Percentiles rank a stretch among this genome's conserved stretches.
Conservation (phyloP, 345 rosid species). For the Bruguiera parviflora region DNA sequence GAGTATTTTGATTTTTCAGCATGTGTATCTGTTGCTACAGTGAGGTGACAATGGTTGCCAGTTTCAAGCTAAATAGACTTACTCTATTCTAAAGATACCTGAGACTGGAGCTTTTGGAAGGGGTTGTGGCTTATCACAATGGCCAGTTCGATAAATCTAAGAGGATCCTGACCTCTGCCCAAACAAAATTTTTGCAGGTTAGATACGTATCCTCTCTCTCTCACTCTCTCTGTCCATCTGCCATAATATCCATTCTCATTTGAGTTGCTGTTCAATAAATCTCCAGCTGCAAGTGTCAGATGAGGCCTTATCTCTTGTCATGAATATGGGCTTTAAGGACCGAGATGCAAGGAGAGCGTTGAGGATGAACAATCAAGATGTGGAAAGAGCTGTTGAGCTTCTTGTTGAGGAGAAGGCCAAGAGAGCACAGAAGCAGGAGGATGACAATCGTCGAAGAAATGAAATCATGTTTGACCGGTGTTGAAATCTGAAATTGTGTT, state of each 20-base stretch:
- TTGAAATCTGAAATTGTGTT: background rate
- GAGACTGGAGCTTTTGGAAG: constrained; percentile 90
- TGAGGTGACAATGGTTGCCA: constrained; percentile 4
- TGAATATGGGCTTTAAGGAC: constrained; percentile 84
- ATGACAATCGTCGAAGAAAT: constrained; percentile 44
- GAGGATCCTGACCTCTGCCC: constrained; percentile 66
- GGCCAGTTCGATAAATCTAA: constrained; percentile 62
- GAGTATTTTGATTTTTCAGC: constrained; percentile 25
- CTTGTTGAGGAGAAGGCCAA: constrained; percentile 69
- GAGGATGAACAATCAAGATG: constrained; percentile 73
- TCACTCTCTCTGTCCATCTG: background rate
- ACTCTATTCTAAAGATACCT: constrained; percentile 48
- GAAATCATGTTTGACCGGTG: constrained; percentile 46
- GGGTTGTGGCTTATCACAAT: constrained; percentile 85
- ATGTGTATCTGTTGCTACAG: background rate
- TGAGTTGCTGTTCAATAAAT: too few species aligned
- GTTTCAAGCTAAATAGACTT: constrained; percentile 9
- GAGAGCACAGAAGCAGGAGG: constrained; percentile 48
- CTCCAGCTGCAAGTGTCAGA: constrained; percentile 78
- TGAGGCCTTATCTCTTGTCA: constrained; percentile 66
- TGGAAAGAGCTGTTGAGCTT: constrained; percentile 69
- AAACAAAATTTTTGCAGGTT: constrained; percentile 69
- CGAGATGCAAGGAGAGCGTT: constrained; percentile 74
- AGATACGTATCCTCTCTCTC: constrained; percentile 7
- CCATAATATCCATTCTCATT: too few species aligned